Evolutionary conservation across 495 filamentous ascomycete genomes (phyloP).

Genomic region (Elasticomyces elasticus): DNA sequence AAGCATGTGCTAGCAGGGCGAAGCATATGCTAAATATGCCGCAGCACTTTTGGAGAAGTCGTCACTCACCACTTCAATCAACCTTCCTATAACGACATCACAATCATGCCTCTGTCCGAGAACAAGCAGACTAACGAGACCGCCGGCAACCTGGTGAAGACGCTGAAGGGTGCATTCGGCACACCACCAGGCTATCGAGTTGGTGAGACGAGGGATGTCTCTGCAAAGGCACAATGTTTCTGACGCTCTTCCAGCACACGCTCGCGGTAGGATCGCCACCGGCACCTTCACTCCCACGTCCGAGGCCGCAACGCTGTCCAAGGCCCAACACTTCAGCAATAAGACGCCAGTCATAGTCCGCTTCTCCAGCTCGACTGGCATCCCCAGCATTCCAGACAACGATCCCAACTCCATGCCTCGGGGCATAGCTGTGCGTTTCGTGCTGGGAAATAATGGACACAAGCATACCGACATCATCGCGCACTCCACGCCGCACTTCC

Average conservation of each 20-base stretch:
- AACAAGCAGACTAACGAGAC: slow-evolving; percentile 33
- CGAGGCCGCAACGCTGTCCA: slow-evolving; percentile 35
- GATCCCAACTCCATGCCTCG: slow-evolving; percentile 37
- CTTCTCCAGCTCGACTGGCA: slow-evolving; percentile 45
- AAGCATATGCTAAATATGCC: no score
- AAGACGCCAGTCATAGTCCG: slow-evolving; percentile 40
- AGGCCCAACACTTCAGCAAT: slow-evolving; percentile 41
- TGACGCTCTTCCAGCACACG: slow-evolving; percentile 38
- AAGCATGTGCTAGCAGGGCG: no score
- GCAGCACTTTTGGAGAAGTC: no score
- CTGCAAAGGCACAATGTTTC: neutral
- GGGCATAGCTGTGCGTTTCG: slow-evolving; percentile 5
- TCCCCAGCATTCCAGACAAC: slow-evolving; percentile 42
- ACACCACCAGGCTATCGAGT: slow-evolving; percentile 34
- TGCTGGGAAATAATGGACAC: slow-evolving; percentile 28
- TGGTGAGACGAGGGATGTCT: slow-evolving; percentile 33
- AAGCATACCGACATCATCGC: slow-evolving; percentile 47
- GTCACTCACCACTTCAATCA: no score
- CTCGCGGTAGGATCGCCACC: slow-evolving; percentile 38
- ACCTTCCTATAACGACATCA: neutral
- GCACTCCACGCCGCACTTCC: slow-evolving; percentile 43
- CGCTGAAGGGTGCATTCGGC: slow-evolving; percentile 36
- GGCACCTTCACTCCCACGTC: slow-evolving; percentile 43
- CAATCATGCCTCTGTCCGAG: slow-evolving; percentile 4
- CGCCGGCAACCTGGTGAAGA: slow-evolving; percentile 21